Evolutionary conservation across 1,139 yeast genomes (phyloP).

Genomic region (Pichia cactophila): DNA sequence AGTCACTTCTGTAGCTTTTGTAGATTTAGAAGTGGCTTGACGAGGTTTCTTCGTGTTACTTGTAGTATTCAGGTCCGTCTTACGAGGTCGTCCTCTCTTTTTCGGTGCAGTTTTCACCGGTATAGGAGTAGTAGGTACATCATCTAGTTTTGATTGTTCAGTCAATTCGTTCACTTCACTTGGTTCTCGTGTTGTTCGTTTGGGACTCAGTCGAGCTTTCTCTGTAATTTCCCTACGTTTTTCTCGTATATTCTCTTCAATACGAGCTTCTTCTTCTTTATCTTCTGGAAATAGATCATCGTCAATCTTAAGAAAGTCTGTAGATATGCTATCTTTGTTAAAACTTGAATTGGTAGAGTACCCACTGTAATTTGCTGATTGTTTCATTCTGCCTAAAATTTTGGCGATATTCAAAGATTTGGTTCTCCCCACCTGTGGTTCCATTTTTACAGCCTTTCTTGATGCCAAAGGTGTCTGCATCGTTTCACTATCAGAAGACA

Average conservation of each 20-base stretch:
- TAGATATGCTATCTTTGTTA: not conserved
- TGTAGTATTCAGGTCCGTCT: not conserved
- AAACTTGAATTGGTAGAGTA: conserved; percentile 10
- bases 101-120: not conserved
- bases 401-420: conserved; percentile 6
- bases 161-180: not conserved
- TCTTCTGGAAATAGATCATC: conserved; percentile 3
- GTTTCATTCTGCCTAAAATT: conserved; percentile 7
- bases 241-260: not conserved
- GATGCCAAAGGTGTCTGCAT: conserved; percentile 4
- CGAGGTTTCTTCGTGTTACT: not conserved
- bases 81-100: conserved; percentile 3
- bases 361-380: conserved; percentile 9
- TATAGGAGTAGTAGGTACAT: not conserved
- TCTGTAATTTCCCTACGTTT: conserved; percentile 1
- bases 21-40: not conserved
- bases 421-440: not conserved
- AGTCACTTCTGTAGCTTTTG: not conserved
- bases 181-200: not conserved
- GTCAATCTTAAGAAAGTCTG: not conserved
- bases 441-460: conserved; percentile 1
- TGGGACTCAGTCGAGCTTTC: not conserved
- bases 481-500: conserved; percentile 6
- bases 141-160: not conserved
- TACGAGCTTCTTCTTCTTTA: not conserved